A percentile compares a stretch with the other conserved stretches of the same genome.
phyloP scores from a whole-genome alignment of 192 early-diverging fungal genomes.

The Thamnidium elegans region DNA sequence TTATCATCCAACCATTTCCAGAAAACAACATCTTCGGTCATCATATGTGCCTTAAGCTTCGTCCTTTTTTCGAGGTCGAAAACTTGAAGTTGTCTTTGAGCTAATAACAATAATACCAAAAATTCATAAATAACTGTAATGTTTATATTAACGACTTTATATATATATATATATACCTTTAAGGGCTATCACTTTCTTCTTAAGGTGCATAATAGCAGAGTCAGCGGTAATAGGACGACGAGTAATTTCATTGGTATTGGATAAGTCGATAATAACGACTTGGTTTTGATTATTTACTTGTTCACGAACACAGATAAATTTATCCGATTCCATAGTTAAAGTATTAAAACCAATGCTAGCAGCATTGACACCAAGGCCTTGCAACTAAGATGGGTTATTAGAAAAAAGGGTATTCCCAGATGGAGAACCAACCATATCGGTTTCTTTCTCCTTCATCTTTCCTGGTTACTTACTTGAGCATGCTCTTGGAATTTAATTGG shows the following conservation, averaged over 20 bases:
- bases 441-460: background rate
- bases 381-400: slow-evolving; percentile 62
- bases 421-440: too few species aligned
- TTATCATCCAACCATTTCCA: slow-evolving; percentile 95
- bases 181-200: slow-evolving; percentile 89
- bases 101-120: slow-evolving; percentile 38
- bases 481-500: slow-evolving; percentile 97
- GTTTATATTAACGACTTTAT: background rate
- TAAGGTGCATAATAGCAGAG: slow-evolving; percentile 97
- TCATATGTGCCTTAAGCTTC: slow-evolving; percentile 90
- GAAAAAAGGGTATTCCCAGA: background rate
- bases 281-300: slow-evolving; percentile 81
- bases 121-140: background rate
- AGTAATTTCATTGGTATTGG: slow-evolving; percentile 75
- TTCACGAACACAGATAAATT: slow-evolving; percentile 97
- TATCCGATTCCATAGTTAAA: slow-evolving; percentile 96
- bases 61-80: slow-evolving; percentile 96
- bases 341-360: slow-evolving; percentile 96
- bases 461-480: slow-evolving; percentile 71
- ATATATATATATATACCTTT: slow-evolving; percentile 63
- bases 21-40: slow-evolving; percentile 90
- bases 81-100: slow-evolving; percentile 88
- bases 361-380: slow-evolving; percentile 83
- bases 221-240: slow-evolving; percentile 95
- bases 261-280: slow-evolving; percentile 94